Evolutionary conservation across 148 eudicot species (phyloP), one percentile per base, ranked within the genome.

Genomic region (Pharnaceum exiguum): DNA sequence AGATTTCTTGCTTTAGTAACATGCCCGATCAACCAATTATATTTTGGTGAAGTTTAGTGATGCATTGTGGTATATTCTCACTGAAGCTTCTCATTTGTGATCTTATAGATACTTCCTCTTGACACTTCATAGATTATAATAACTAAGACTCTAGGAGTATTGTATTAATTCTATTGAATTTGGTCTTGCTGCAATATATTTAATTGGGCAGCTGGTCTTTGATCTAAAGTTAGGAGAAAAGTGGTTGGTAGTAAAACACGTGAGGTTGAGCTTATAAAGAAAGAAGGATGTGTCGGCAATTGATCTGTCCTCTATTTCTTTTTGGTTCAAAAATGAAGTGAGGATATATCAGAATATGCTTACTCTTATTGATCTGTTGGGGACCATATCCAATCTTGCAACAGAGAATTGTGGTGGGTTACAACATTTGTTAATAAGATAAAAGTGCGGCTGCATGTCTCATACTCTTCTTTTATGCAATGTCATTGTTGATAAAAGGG

Each of bases 371-470:
- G 48, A 45, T 27, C n/a, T n/a, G n/a, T 46, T 35, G 65, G 63
- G 70, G 70, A 67, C 71, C 71, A 67, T 65, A 25, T 25, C 48
- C 49, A 66, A 66, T 30, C 58, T 63, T 48, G 51, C 49, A 25
- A 30, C 5, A 38, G 49, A 51, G 57, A 57, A 40, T 63, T 45
- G 32, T 52, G 21, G 35, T 46, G 52, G 26, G 7, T 37, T 19
- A 30, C 7, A 40, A 45, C 4, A 15, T 44, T 18, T 59, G 31
- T 45, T 39, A 50, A 58, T 51, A 19, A 49, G 43, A 42, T 58
- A 22, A 36, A n/a, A 32, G 38, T 4, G 36, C 30, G 27, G 19
- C 26, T 42, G 51, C 52, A 43, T 46, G 31, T 19, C 37, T 36
- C 39, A 38, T 15, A 16, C 29, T 12, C 39, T 36, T 17, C 3